These are phyloP conservation scores for Hypoxylon sp. DNA, from an alignment of 2,329 filamentous ascomycete genomes.

Conservation along the genomic window DNA sequence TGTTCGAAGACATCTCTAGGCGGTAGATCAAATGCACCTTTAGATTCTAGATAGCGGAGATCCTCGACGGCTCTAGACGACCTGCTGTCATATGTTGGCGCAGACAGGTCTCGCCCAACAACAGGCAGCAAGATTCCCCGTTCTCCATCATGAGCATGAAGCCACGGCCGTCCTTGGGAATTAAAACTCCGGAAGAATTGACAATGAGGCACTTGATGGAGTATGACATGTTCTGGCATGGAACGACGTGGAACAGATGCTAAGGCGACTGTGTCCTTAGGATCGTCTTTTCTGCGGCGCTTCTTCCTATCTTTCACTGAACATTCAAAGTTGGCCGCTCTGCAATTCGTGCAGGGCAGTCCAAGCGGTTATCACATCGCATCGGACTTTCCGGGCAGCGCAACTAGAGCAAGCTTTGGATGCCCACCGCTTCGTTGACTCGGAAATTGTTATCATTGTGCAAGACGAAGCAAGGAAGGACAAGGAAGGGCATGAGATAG, in stretches of 20 bases:
- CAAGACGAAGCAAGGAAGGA: neutral
- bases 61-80: neutral
- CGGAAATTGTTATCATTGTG: neutral
- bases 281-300: neutral
- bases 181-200: neutral
- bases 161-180: neutral
- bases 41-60: neutral
- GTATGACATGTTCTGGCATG: neutral
- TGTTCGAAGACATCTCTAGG: neutral
- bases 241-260: neutral
- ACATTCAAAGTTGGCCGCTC: neutral
- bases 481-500: neutral
- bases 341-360: neutral
- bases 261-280: neutral
- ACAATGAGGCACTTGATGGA: neutral
- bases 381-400: neutral
- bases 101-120: no score
- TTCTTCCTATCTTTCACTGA: neutral
- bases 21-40: neutral
- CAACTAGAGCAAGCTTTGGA: neutral
- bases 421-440: neutral
- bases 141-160: neutral
- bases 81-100: no score
- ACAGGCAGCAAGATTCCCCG: neutral
- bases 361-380: neutral